phyloP scores from a whole-genome alignment of 2,329 filamentous ascomycete species.

The Nothophaeocryptopus gaeumannii region DNA sequence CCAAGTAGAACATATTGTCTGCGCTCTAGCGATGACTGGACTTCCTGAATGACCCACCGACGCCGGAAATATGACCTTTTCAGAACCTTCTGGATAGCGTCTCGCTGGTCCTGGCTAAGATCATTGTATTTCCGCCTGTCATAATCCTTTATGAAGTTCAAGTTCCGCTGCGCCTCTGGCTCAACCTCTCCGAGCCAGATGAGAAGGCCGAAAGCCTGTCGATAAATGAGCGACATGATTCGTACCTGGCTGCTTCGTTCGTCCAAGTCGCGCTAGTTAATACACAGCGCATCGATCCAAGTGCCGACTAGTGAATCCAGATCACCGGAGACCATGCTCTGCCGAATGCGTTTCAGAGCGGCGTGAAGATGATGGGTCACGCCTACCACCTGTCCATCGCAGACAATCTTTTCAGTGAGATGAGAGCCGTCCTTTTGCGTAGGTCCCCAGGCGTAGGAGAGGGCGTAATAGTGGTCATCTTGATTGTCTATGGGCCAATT shows the following conservation, averaged over 20 bases:
- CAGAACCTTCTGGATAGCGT: too few species aligned
- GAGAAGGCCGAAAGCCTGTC: background rate
- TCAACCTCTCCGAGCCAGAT: constrained; percentile 5
- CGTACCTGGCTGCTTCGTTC: constrained; percentile 8
- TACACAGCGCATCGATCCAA: constrained; percentile 9
- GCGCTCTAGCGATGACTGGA: too few species aligned
- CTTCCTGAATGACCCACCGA: too few species aligned
- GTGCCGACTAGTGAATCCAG: background rate
- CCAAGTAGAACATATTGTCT: too few species aligned
- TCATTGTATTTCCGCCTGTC: too few species aligned
- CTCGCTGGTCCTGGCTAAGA: too few species aligned
- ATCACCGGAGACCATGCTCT: too few species aligned
- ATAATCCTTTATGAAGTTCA: too few species aligned
- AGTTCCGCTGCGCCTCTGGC: too few species aligned
- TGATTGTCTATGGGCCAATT: too few species aligned
- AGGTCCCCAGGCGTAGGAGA: constrained; percentile 7
- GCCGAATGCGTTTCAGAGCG: background rate
- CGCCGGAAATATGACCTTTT: too few species aligned
- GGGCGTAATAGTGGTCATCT: background rate
- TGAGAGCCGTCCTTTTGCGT: background rate
- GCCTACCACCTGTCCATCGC: background rate
- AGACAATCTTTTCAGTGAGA: background rate
- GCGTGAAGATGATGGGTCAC: background rate
- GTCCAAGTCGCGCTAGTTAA: constrained; percentile 1
- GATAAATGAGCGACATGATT: constrained; percentile 3